Base-by-base conservation (phyloP, 2,329 filamentous ascomycete genomes). In the Pestalotiopsis fici region DNA sequence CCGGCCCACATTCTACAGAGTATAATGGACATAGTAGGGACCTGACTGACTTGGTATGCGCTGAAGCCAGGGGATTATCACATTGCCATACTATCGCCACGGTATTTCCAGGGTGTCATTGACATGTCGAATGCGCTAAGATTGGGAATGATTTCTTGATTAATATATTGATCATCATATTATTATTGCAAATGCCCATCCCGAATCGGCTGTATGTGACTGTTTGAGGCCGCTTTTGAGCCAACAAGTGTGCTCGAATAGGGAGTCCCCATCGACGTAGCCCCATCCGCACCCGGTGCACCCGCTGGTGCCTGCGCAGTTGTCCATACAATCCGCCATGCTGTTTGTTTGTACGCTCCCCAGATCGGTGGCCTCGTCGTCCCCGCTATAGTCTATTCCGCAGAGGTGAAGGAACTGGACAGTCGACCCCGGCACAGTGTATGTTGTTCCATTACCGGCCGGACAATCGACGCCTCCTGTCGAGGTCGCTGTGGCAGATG, bases 201-300 rank as follows among this genome's bases (percentile, higher is more conserved):
- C 78, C 3, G 70, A 59, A 39, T 78, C 76, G 2, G 78, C 75
- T 11, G 70, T 68, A 57, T 79, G 78, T 3, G 75, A 65, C 59
- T 69, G 71, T 63, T 70, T 75, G 68, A 85, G 68, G 39, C 77
- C 72, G 6, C 74, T 75, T 73, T 85, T 85, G 65, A 85, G 69
- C 78, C 79, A 85, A 71, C 83, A 85, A 4, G 76, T 75, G 64
- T 82, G 81, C 65, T 79, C 75, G 47, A 74, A 74, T 1, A 78
- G 78, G 12, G 74, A 67, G 57, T 83, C 82, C n/a, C 80, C 80
- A 0, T 78, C 69, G 9, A 83, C 74, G 61, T 79, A 77, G 2
- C 83, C 83, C 83, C 83, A 85, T 11, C 81, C 80, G 61, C 78
- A 82, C 4, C 79, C 83, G 1, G 78, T 79, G 69, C 83, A 85